A percentile compares a stretch with the other conserved stretches of the same genome.
Conservation (phyloP, 2,329 filamentous ascomycete species). For the Didymella arachidicola region DNA sequence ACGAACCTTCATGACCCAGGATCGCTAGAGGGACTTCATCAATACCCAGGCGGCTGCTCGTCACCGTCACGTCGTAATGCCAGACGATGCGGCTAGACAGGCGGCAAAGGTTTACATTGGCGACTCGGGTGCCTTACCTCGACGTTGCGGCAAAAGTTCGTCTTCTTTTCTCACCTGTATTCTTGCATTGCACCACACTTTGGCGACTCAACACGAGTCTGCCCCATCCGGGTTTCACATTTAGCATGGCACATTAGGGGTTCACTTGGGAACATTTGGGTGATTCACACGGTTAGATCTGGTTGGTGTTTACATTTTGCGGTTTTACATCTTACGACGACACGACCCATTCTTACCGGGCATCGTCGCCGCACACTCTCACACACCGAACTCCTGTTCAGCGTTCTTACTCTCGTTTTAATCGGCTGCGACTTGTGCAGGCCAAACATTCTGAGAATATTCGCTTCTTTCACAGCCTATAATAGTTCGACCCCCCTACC, state of each 20-base stretch:
- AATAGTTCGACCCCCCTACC: slow-evolving; percentile 31
- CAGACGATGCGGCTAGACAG: slow-evolving; percentile 46
- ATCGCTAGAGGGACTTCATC: slow-evolving; percentile 35
- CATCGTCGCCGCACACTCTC: slow-evolving; percentile 41
- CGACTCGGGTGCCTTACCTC: slow-evolving; percentile 27
- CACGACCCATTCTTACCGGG: slow-evolving; percentile 40
- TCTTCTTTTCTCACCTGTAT: slow-evolving; percentile 38
- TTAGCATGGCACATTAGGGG: slow-evolving; percentile 36
- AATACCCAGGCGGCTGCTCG: slow-evolving; percentile 30
- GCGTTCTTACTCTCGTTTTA: slow-evolving; percentile 53
- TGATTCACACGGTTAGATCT: slow-evolving; percentile 36
- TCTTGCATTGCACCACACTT: slow-evolving; percentile 38
- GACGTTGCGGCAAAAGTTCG: slow-evolving; percentile 39
- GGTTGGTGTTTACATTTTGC: slow-evolving; percentile 39
- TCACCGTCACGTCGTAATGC: slow-evolving; percentile 46
- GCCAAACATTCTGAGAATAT: slow-evolving; percentile 45
- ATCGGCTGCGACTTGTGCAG: slow-evolving; percentile 33
- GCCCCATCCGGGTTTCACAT: slow-evolving; percentile 30
- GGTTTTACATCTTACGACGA: slow-evolving; percentile 41
- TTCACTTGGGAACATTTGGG: slow-evolving; percentile 25
- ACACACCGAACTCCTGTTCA: slow-evolving; percentile 29
- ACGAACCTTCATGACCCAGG: slow-evolving; percentile 49
- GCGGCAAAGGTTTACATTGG: slow-evolving; percentile 36
- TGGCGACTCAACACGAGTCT: slow-evolving; percentile 24
- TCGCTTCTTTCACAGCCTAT: slow-evolving; percentile 39